Evolutionary conservation across 2,329 filamentous ascomycete genomes (phyloP), one percentile per base, ranked within the genome.

Genomic region (Penicillium thymicola): DNA sequence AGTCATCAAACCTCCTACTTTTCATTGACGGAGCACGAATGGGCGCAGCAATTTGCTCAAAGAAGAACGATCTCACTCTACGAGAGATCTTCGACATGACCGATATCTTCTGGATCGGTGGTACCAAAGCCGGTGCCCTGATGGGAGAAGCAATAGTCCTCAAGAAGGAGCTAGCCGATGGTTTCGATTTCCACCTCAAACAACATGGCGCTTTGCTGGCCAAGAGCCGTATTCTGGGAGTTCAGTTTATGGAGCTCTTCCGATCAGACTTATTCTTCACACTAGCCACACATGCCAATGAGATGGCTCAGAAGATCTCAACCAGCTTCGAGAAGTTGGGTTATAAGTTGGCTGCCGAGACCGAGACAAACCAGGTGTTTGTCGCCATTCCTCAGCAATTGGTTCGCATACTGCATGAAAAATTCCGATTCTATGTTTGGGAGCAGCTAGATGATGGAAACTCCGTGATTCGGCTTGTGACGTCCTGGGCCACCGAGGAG

Each of bases 21-120:
- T 74, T 81, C 37, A 70, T 81, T 23, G 80, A 82, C 37, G 80
- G 80, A 0, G 80, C 80, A 0, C 75, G 80, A 1, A 74, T 82
- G 8, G 72, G 71, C 9, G 68, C 69, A 5, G 80, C 79, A 0
- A 62, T 82, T 11, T 72, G 75, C 2, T 78, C 79, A 0, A 65
- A 62, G 10, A 67, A 65, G 23, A 80, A 78, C 38, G 77, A 81
- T 54, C 64, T 81, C 66, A 75, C 72, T 0, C 68, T 80, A 5
- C 60, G 62, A 0, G 80, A 82, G 51, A 66, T 82, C 6, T 65
- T 80, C 2, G 75, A 79, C 5, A 61, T 80, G 40, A 79, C 77
- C 0, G 80, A 82, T 53, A 79, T 82, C 21, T 82, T 82, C 68
- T 82, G 80, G 80, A 81, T 82, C 37, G 80, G 80, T 3, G 80